phyloP scores from a whole-genome alignment of 2,329 filamentous ascomycete genomes.

The Hypoxylon sp. region DNA sequence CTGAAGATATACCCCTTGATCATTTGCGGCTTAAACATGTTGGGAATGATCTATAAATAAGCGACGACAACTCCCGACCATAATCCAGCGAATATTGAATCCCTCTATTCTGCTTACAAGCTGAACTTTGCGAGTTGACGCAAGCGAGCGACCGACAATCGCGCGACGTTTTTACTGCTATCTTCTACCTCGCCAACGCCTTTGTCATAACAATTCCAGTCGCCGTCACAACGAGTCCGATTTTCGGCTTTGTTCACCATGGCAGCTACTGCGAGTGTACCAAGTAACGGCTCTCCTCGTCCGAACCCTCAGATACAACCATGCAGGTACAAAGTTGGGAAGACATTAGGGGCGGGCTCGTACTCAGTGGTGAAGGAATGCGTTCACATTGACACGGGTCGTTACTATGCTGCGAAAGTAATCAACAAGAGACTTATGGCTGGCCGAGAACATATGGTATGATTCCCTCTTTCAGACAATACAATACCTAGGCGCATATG shows the following conservation, averaged over 20 bases:
- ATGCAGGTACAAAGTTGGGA: conserved; percentile 98
- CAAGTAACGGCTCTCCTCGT: conserved; percentile 51
- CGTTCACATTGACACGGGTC: conserved; percentile 96
- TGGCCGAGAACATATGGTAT: conserved; percentile 96
- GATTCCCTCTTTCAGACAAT: conserved; percentile 42
- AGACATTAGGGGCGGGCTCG: conserved; percentile 95
- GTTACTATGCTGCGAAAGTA: conserved; percentile 98
- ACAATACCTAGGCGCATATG: conserved; percentile 8
- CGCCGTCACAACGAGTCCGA: neutral
- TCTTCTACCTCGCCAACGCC: neutral
- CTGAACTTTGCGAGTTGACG: conserved; percentile 6
- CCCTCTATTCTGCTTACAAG: conserved; percentile 27
- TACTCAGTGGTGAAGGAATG: conserved; percentile 99
- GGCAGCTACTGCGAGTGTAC: conserved; percentile 47
- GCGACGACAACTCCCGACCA: conserved; percentile 24
- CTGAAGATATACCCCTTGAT: conserved; percentile 18
- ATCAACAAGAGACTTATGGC: conserved; percentile 99
- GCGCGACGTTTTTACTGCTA: neutral
- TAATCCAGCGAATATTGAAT: conserved; percentile 28
- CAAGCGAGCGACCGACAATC: neutral
- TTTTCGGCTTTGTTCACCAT: conserved; percentile 36
- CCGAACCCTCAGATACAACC: conserved; percentile 82
- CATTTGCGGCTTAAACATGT: conserved; percentile 17
- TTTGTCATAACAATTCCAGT: conserved; percentile 1
- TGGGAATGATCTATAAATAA: conserved; percentile 25